Percentiles rank a stretch among this genome's conserved stretches.
phyloP scores from a whole-genome alignment of 2,329 filamentous ascomycete genomes.

The Colletotrichum navitas region DNA sequence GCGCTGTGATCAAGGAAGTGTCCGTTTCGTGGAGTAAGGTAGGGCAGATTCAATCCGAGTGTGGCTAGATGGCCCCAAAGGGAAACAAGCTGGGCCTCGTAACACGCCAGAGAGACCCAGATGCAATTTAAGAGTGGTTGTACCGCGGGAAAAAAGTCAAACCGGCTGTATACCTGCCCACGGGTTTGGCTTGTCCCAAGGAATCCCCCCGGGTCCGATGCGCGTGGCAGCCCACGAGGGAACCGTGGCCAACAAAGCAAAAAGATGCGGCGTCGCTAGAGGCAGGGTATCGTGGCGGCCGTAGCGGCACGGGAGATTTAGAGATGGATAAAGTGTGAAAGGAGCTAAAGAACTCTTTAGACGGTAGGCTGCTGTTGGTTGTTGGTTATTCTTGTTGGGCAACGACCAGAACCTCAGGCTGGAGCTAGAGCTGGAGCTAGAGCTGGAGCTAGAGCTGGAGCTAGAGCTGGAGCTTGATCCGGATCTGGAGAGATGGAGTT shows the following conservation, averaged over 20 bases:
- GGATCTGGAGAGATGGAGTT: constrained; percentile 14
- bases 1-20: constrained; percentile 35
- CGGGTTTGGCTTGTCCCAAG: constrained; percentile 22
- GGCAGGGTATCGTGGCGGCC: neutral
- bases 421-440: too few species aligned
- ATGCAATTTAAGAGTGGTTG: constrained; percentile 39
- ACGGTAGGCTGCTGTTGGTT: constrained; percentile 4
- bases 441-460: constrained; percentile 14
- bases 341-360: neutral
- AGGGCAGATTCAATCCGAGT: constrained; percentile 39
- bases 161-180: constrained; percentile 26
- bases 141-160: constrained; percentile 28
- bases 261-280: constrained; percentile 12
- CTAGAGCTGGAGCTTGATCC: constrained; percentile 19
- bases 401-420: neutral
- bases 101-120: constrained; percentile 37
- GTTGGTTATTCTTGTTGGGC: neutral
- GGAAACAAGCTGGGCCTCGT: constrained; percentile 40
- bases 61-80: constrained; percentile 35
- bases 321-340: constrained; percentile 15
- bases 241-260: constrained; percentile 17
- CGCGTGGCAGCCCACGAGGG: constrained; percentile 33
- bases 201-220: constrained; percentile 19
- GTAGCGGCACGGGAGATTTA: constrained; percentile 25
- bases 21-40: constrained; percentile 41